phyloP scores from a whole-genome alignment of 495 filamentous ascomycete genomes.

The Aspergillus baeticus region DNA sequence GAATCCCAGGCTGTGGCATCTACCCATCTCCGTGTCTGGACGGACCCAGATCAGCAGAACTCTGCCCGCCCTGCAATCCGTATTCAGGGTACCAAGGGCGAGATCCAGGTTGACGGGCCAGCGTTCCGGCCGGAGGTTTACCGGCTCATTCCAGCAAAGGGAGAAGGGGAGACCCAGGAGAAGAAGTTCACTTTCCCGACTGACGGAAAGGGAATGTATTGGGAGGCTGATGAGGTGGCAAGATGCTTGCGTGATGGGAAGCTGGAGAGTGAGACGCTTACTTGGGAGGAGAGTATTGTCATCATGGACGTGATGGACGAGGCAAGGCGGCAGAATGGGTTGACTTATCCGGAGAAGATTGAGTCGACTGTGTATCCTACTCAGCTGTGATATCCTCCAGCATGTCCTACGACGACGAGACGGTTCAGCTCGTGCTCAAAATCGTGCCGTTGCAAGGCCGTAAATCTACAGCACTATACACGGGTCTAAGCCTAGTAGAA shows the following conservation, averaged over 20 bases:
- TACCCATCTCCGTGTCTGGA: slow-evolving; percentile 66
- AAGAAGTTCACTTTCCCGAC: slow-evolving; percentile 64
- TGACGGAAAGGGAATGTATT: slow-evolving; percentile 85
- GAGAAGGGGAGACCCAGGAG: slow-evolving; percentile 49
- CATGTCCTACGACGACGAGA: slow-evolving; percentile 1
- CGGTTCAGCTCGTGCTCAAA: no score
- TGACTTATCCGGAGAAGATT: slow-evolving; percentile 80
- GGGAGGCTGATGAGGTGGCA: slow-evolving; percentile 90
- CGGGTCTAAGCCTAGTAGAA: no score
- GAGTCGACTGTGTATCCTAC: slow-evolving; percentile 69
- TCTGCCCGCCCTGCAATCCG: slow-evolving; percentile 67
- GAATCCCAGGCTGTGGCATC: slow-evolving; percentile 73
- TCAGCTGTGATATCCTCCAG: slow-evolving; percentile 26
- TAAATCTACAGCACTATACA: background rate
- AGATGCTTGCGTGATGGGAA: slow-evolving; percentile 80
- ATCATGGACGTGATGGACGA: slow-evolving; percentile 97
- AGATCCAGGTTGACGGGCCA: slow-evolving; percentile 78
- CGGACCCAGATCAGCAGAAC: slow-evolving; percentile 62
- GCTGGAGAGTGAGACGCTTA: slow-evolving; percentile 69
- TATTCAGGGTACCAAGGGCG: slow-evolving; percentile 83
- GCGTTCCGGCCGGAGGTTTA: slow-evolving; percentile 70
- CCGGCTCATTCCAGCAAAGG: slow-evolving; percentile 51
- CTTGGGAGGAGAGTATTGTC: slow-evolving; percentile 80
- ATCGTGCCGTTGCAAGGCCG: background rate
- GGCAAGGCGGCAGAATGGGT: slow-evolving; percentile 71